Base-by-base conservation (phyloP, 768 basidiomycete genomes). In the Boletus pseudo-olivaceus region DNA sequence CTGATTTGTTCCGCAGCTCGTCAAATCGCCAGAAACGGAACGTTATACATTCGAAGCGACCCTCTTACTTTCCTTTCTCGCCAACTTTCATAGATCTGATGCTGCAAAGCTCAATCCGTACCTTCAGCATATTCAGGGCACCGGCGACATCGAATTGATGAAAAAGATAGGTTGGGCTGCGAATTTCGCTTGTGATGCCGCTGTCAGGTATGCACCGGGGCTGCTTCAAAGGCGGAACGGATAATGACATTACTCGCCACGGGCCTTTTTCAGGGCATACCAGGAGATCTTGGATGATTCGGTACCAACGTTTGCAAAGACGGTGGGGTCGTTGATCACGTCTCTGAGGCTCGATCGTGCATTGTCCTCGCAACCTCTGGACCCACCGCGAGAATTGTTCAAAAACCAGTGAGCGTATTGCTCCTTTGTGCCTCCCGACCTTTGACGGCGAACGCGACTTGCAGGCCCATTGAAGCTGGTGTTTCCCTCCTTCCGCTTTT, bases 41-140 rank as follows among this genome's bases (percentile, higher is more conserved):
- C 73, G 75, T 46, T 85, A 71, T 62, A 76, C 83, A 1, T 82
- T 85, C 50, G 84, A 87, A 62, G 81, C 83, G 1, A 69, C 76
- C 0, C 70, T 87, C 7, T 70, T 88, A 7, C 75, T 87, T n/a
- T 75, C 81, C 11, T 68, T 87, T 33, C 76, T 89, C 2, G 82
- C 82, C 49, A 87, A 86, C 61, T 89, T 83, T 64, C 87, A 88
- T 65, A 85, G 83, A 61, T 85, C 84, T 0, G 85, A 87, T 62
- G 84, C 84, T 10, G 81, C 83, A 10, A 84, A 79, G 57, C 75
- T 86, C 37, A 89, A 89, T 65, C 81, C 81, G 1, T 88, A 85
- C 62, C 72, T 87, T 9, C 77, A 77, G 26, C 72, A 74, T 26
- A 80, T 88, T 29, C 70, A 70, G 34, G 75, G 76, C 30, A 76